These are phyloP conservation scores for Xylaria sp. DNA, from an alignment of 2,329 filamentous ascomycete species.

Conservation along the genomic window DNA sequence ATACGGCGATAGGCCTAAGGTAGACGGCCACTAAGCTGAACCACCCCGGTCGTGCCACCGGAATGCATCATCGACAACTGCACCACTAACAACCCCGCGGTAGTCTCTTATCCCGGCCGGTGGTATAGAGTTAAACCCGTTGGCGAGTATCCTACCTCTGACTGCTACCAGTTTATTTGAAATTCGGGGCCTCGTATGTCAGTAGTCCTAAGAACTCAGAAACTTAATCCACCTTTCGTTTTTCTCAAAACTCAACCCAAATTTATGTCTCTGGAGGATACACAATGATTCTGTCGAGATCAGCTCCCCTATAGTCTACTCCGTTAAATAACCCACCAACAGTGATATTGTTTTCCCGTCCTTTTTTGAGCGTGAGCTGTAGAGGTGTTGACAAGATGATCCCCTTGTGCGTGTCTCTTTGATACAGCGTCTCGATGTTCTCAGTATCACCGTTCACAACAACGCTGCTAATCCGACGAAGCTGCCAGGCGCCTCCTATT, in stretches of 20 bases:
- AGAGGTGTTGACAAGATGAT: constrained; percentile 69
- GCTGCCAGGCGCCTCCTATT: constrained; percentile 68
- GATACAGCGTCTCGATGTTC: constrained; percentile 61
- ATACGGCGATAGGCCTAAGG: neutral
- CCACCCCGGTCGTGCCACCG: neutral
- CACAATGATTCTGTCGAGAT: constrained; percentile 69
- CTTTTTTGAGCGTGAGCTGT: constrained; percentile 63
- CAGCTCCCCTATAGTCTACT: constrained; percentile 66
- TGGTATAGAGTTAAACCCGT: no score
- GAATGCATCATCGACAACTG: neutral
- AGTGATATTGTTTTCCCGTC: constrained; percentile 63
- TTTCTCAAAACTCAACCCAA: neutral
- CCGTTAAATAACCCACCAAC: constrained; percentile 68
- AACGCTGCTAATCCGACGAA: constrained; percentile 69
- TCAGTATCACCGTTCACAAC: constrained; percentile 66
- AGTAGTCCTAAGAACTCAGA: no score
- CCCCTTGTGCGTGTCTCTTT: constrained; percentile 68
- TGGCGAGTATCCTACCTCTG: no score
- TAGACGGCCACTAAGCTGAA: neutral
- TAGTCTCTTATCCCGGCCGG: neutral
- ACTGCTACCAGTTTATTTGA: neutral
- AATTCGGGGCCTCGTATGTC: neutral
- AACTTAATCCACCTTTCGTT: neutral
- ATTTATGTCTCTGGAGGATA: constrained; percentile 62
- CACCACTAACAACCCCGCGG: neutral